Base-by-base conservation (phyloP, 306 rosid species). In the Carpinus viminea region DNA sequence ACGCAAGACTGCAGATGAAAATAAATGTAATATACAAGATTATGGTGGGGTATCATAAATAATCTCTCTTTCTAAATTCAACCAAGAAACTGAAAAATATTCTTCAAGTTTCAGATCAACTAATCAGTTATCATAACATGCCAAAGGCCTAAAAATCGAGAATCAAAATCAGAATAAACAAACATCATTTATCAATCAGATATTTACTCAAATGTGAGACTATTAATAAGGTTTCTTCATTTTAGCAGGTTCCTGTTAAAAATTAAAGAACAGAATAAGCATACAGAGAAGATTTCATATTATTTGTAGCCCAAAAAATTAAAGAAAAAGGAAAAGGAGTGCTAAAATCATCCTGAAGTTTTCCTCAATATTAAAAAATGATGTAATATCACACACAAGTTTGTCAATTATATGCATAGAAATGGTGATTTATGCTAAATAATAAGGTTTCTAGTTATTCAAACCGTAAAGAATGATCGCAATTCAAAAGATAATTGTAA, bases 1-100 rank as follows among this genome's bases (percentile, higher is more conserved):
- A 93, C 92, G 83, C 93, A 96, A 78, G 93, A 85, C 98, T 96
- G 98, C 83, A 83, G 28, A 57, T 48, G 62, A 77, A 70, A 70
- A 54, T 70, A 78, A 83, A 21, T 45, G 65, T 4, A n/a, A 61
- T 34, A 41, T 47, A 61, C 16, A 57, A 38, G 21, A 74, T 50
- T 62, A 59, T 41, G 70, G 76, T 12, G 61, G 7, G 26, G 77
- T 3, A 47, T 41, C 15, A 62, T 16, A 8, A n/a, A 54, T 46
- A 34, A 12, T 28, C 15, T 36, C 12, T 21, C 31, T 1, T 45
- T 21, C 41, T 10, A 45, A 47, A 24, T 18, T 31, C 55, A 51
- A 73, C 68, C 24, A 38, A 17, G 24, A 7, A 52, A 24, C 57
- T 10, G 68, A 51, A 16, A 51, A 8, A 9, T 7, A 46, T 20